Evolutionary conservation across 768 basidiomycete genomes (phyloP).

Genomic region (Phaeotremella skinneri): DNA sequence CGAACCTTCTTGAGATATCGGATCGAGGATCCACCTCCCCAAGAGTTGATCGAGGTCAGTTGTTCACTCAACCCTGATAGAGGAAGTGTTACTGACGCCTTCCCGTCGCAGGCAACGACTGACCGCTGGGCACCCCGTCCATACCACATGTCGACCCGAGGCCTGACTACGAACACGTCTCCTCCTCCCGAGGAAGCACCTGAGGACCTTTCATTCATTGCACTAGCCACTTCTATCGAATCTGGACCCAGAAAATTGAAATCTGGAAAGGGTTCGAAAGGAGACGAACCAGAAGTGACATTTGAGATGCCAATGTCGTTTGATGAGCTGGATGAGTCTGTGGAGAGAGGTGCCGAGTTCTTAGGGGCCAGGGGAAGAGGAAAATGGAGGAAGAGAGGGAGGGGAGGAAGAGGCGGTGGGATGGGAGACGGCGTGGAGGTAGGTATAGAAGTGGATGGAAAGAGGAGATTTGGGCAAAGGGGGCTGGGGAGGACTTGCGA

Average conservation of each 20-base stretch:
- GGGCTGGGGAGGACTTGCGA: conserved; percentile 31
- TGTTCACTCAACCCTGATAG: background rate
- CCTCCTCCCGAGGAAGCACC: conserved; percentile 31
- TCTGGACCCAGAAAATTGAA: conserved; percentile 14
- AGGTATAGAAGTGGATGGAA: conserved; percentile 7
- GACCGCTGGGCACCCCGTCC: conserved; percentile 42
- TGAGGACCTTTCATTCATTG: background rate
- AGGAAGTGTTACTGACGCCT: background rate
- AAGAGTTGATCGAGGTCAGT: conserved; percentile 26
- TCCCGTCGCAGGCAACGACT: conserved; percentile 14
- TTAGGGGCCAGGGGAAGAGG: background rate
- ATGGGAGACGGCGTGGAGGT: conserved; percentile 16
- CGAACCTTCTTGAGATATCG: conserved; percentile 33
- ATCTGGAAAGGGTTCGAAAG: conserved; percentile 19
- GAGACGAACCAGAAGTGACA: conserved; percentile 24
- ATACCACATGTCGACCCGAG: conserved; percentile 37
- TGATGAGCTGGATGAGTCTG: conserved; percentile 38
- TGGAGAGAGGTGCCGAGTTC: conserved; percentile 28
- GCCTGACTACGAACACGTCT: conserved; percentile 19
- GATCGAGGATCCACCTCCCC: conserved; percentile 10
- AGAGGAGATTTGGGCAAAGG: conserved; percentile 18
- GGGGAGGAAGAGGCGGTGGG: conserved; percentile 7
- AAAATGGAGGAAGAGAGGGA: conserved; percentile 5
- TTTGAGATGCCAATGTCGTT: conserved; percentile 44
- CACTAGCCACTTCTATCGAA: conserved; percentile 8